These are phyloP conservation scores for Oryza brachyantha DNA, from an alignment of 176 grass and related monocot species.

Conservation along the genomic window DNA sequence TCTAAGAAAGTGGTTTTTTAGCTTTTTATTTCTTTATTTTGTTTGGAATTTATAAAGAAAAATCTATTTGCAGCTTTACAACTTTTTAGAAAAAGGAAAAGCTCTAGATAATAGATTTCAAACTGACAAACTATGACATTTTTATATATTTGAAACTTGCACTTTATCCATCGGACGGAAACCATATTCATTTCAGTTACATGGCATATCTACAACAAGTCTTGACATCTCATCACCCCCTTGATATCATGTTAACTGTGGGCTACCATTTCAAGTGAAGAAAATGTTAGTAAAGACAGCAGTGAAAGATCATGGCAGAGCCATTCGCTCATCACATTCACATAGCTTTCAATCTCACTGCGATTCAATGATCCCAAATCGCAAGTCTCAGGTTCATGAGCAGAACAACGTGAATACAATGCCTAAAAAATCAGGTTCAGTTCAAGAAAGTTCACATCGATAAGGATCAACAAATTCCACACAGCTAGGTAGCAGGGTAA, in stretches of 20 bases:
- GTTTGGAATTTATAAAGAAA: neutral
- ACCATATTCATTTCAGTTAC: no score
- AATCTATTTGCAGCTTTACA: neutral
- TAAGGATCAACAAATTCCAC: slow-evolving; percentile 8
- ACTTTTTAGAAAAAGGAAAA: no score
- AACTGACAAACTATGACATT: no score
- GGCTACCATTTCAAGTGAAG: no score
- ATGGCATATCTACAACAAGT: no score
- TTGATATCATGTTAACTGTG: no score
- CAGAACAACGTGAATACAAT: neutral
- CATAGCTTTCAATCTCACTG: neutral
- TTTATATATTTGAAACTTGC: no score
- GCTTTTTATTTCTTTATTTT: no score
- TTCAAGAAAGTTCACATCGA: slow-evolving; percentile 1
- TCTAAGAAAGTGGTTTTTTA: no score
- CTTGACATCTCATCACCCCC: no score
- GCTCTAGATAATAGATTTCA: no score
- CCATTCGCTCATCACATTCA: neutral
- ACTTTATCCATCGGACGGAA: no score
- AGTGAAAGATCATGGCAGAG: neutral
- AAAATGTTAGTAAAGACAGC: neutral
- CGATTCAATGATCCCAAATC: neutral
- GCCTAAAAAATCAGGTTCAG: slow-evolving; percentile 12
- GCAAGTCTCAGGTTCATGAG: neutral
- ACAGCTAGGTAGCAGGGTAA: neutral